A percentile compares a stretch with the other conserved stretches of the same genome.
Conservation (phyloP, 2,329 filamentous ascomycete genomes). For the Zymoseptoria pseudotritici region DNA sequence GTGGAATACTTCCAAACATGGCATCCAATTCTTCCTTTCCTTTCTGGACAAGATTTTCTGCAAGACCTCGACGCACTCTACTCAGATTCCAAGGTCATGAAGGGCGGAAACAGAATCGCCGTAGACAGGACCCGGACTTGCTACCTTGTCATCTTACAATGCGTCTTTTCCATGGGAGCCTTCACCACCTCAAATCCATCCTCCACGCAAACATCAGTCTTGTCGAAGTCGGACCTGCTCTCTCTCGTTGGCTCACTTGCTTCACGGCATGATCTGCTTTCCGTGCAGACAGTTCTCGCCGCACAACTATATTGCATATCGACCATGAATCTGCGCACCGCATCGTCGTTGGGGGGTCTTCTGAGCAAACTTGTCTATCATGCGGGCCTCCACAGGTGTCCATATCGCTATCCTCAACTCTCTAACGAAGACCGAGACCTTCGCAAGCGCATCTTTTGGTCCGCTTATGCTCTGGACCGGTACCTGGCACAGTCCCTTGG, state of each 20-base stretch:
- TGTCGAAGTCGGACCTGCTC: conserved; percentile 30
- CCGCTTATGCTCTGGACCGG: conserved; percentile 33
- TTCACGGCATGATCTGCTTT: conserved; percentile 37
- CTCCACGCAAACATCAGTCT: conserved; percentile 32
- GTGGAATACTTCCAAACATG: conserved; percentile 45
- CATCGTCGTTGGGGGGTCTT: conserved; percentile 43
- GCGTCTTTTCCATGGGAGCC: conserved; percentile 44
- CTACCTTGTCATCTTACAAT: conserved; percentile 40
- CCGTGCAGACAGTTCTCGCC: conserved; percentile 44
- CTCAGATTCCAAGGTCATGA: conserved; percentile 16
- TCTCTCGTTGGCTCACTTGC: conserved; percentile 34
- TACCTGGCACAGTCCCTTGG: conserved; percentile 33
- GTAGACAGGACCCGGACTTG: conserved; percentile 20
- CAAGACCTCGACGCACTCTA: conserved; percentile 40
- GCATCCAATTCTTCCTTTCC: conserved; percentile 48
- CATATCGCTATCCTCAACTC: conserved; percentile 38
- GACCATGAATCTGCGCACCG: conserved; percentile 42
- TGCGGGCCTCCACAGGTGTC: conserved; percentile 46
- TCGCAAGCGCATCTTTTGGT: conserved; percentile 38
- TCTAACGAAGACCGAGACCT: conserved; percentile 26
- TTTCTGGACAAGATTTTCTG: conserved; percentile 45
- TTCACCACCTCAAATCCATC: conserved; percentile 12
- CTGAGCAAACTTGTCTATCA: conserved; percentile 43
- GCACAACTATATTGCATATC: conserved; percentile 44
- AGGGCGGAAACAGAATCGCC: conserved; percentile 20